A percentile compares a stretch with the other conserved stretches of the same genome.
Evolutionary conservation across 1,284 basidiomycete genomes (phyloP).

Genomic region (Paramarasmius palmivorus): DNA sequence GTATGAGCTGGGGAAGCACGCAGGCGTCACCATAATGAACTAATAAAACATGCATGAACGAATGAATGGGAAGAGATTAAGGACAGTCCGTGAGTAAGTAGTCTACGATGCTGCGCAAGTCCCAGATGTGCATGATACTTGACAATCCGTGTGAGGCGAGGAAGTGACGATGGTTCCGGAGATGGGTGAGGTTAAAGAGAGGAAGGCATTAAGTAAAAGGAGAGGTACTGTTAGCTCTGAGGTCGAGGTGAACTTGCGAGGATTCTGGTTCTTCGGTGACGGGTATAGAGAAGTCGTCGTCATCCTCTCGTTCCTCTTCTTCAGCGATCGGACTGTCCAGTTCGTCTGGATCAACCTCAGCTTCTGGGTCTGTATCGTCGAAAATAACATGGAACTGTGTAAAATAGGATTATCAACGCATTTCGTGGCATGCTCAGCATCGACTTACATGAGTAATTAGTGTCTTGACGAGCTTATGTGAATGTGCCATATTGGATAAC

Average conservation of each 20-base stretch:
- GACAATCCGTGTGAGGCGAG: not conserved
- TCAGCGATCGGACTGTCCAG: slow-evolving; percentile 43
- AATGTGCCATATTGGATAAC: slow-evolving; percentile 76
- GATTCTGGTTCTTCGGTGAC: slow-evolving; percentile 7
- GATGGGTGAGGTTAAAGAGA: not conserved
- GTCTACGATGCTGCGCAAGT: not conserved
- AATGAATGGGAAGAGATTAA: not conserved
- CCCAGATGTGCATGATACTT: not conserved
- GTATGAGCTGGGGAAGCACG: not conserved
- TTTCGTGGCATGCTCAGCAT: not conserved
- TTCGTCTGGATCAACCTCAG: slow-evolving; percentile 42
- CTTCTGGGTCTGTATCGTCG: slow-evolving; percentile 46
- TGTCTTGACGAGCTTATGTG: slow-evolving; percentile 74
- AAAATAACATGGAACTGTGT: slow-evolving; percentile 50
- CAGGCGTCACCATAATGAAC: not conserved
- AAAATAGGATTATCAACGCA: slow-evolving; percentile 2
- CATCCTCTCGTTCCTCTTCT: slow-evolving; percentile 33
- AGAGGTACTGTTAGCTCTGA: not conserved
- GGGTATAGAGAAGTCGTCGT: slow-evolving; percentile 10
- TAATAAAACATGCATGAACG: slow-evolving; percentile 2
- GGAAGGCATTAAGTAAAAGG: not conserved
- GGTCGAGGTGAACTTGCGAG: slow-evolving; percentile 2
- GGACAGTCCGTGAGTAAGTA: not conserved
- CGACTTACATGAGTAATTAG: slow-evolving; percentile 72
- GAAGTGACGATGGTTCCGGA: not conserved